Percentiles rank a stretch among this genome's conserved stretches.
phyloP scores from a whole-genome alignment of 2,329 filamentous ascomycete species.

The Volutella citrinella region DNA sequence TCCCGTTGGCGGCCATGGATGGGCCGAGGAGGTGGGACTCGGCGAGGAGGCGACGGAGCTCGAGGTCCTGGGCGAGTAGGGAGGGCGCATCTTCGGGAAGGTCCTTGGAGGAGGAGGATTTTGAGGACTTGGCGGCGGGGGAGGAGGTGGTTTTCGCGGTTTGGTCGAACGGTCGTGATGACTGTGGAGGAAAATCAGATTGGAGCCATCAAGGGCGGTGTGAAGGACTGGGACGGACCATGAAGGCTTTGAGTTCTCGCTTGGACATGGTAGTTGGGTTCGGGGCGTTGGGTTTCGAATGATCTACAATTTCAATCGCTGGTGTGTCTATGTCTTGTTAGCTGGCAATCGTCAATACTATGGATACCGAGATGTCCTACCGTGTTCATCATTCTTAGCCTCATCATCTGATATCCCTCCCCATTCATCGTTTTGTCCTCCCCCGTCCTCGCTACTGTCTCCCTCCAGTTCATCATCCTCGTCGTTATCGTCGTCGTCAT shows the following conservation, averaged over 20 bases:
- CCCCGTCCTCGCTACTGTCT: constrained; percentile 6
- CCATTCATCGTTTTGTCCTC: constrained; percentile 23
- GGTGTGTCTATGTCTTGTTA: constrained; percentile 16
- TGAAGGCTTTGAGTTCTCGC: constrained; percentile 73
- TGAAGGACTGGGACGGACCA: constrained; percentile 46
- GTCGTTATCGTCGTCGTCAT: constrained; percentile 26
- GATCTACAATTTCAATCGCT: constrained; percentile 60
- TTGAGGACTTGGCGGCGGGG: constrained; percentile 19
- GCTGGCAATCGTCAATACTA: not conserved
- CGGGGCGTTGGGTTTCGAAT: constrained; percentile 43
- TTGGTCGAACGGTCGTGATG: constrained; percentile 48
- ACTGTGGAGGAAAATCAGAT: constrained; percentile 27
- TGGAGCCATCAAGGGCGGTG: not conserved
- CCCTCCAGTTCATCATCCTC: constrained; percentile 22
- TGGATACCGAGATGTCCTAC: constrained; percentile 10
- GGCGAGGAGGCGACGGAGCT: constrained; percentile 81
- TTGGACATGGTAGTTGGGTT: constrained; percentile 52
- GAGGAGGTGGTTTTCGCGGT: constrained; percentile 16
- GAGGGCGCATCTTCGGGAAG: constrained; percentile 57
- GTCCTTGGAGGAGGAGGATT: constrained; percentile 28
- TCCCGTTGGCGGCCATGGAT: constrained; percentile 42
- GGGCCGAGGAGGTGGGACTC: constrained; percentile 80
- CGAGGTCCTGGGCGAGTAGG: constrained; percentile 87
- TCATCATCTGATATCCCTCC: constrained; percentile 26
- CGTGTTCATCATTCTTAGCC: constrained; percentile 18